Percentiles rank a stretch among this genome's conserved stretches.
Evolutionary conservation across 129 eudicot genomes (phyloP).

Genomic region (Gnaphalium uliginosum): DNA sequence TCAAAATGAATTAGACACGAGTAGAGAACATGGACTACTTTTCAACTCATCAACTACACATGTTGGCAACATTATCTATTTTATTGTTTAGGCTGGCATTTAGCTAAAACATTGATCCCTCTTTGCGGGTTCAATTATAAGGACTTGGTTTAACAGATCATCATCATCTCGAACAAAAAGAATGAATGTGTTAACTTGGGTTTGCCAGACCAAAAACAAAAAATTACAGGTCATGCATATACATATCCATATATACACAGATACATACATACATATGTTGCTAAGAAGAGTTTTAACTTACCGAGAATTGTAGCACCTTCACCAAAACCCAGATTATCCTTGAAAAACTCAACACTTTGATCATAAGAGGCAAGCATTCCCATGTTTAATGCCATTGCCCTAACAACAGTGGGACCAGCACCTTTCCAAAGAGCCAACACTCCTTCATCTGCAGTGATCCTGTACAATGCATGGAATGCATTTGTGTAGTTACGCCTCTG

Average conservation of each 20-base stretch:
- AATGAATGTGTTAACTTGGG: neutral
- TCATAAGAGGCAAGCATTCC: slow-evolving; percentile 99
- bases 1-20: too few relatives aligned
- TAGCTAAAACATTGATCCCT: too few relatives aligned
- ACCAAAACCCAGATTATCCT: slow-evolving; percentile 66
- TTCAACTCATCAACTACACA: too few relatives aligned
- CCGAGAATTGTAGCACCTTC: slow-evolving; percentile 80
- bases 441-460: slow-evolving; percentile 82
- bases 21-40: too few relatives aligned
- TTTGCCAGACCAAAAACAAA: neutral
- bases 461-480: slow-evolving; percentile 83
- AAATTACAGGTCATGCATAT: neutral
- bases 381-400: slow-evolving; percentile 96
- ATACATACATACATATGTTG: neutral
- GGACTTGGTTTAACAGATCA: too few relatives aligned
- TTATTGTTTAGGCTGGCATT: too few relatives aligned
- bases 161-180: neutral
- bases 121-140: too few relatives aligned
- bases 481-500: slow-evolving; percentile 87
- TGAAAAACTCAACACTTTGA: slow-evolving; percentile 76
- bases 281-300: slow-evolving; percentile 26
- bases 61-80: too few relatives aligned
- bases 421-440: slow-evolving; percentile 85
- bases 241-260: neutral
- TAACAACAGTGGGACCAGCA: slow-evolving; percentile 88